A percentile compares a stretch with the other conserved stretches of the same genome.
phyloP scores from a whole-genome alignment of 345 rosid genomes.

The Boechera divaricarpa region DNA sequence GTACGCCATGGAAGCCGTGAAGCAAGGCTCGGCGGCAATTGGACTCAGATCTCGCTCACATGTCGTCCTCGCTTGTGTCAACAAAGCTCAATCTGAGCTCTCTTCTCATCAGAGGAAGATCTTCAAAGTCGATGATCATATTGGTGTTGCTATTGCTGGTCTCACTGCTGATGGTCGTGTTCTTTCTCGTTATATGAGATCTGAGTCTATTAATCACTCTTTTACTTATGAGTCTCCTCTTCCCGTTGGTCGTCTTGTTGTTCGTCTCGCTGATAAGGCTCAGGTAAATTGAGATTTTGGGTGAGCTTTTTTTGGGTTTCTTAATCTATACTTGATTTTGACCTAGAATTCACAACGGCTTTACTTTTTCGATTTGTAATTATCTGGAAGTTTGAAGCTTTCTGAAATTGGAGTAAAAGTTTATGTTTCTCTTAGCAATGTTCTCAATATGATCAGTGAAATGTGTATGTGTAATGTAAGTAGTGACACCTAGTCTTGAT shows the following conservation, averaged over 20 bases:
- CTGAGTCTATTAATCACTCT: slow-evolving; percentile 88
- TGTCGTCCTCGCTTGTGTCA: slow-evolving; percentile 86
- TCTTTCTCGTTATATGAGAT: slow-evolving; percentile 90
- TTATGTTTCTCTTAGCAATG: slow-evolving; percentile 1
- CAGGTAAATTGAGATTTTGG: slow-evolving; percentile 57
- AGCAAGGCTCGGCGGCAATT: slow-evolving; percentile 98
- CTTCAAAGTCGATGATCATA: slow-evolving; percentile 96
- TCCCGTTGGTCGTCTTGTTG: slow-evolving; percentile 93
- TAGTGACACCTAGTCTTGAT: background rate
- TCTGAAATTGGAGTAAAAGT: background rate
- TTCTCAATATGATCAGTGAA: background rate
- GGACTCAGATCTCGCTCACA: slow-evolving; percentile 98
- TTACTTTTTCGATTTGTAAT: background rate
- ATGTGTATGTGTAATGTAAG: background rate
- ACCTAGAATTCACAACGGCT: background rate
- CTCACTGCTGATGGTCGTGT: slow-evolving; percentile 98
- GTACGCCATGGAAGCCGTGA: slow-evolving; percentile 99
- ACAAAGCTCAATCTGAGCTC: slow-evolving; percentile 89
- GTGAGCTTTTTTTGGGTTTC: background rate
- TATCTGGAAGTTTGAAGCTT: background rate
- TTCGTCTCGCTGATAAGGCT: slow-evolving; percentile 95
- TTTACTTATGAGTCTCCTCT: slow-evolving; percentile 92
- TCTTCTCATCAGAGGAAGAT: slow-evolving; percentile 97
- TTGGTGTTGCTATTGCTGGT: slow-evolving; percentile 95
- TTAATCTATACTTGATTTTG: background rate